Percentiles rank a stretch among this genome's conserved stretches.
Conservation (phyloP, 225 moss, liverwort and hornwort species). For the Neckera pumila region DNA sequence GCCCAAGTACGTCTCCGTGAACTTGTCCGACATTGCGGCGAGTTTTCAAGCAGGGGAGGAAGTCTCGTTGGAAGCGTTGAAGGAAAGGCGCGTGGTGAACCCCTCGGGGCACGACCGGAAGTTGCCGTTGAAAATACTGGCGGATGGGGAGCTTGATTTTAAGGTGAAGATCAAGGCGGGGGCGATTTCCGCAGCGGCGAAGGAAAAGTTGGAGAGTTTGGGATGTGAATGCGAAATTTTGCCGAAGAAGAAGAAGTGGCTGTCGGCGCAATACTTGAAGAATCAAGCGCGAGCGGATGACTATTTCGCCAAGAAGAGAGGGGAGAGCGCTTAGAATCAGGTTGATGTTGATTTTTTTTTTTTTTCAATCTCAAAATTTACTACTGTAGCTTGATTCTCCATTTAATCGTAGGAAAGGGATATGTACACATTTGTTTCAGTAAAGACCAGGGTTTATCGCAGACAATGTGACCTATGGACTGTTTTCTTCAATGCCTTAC, state of each 20-base stretch:
- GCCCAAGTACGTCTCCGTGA: slow-evolving; percentile 75
- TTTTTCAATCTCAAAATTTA: neutral
- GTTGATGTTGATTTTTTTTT: neutral
- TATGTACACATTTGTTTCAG: slow-evolving; percentile 20
- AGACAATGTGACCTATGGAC: neutral
- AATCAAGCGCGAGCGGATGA: slow-evolving; percentile 54
- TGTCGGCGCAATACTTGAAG: slow-evolving; percentile 28
- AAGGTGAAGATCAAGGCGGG: slow-evolving; percentile 80
- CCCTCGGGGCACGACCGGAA: slow-evolving; percentile 72
- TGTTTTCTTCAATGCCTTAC: neutral
- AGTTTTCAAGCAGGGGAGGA: slow-evolving; percentile 74
- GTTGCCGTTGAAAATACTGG: slow-evolving; percentile 74
- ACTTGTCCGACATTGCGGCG: slow-evolving; percentile 57
- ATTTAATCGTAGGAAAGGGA: slow-evolving; percentile 1
- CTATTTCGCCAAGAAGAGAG: slow-evolving; percentile 70
- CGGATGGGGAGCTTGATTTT: slow-evolving; percentile 60
- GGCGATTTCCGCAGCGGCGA: slow-evolving; percentile 60
- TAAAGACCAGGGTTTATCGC: slow-evolving; percentile 7
- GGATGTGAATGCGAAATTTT: slow-evolving; percentile 66
- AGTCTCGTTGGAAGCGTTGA: slow-evolving; percentile 62
- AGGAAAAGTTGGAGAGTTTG: slow-evolving; percentile 48
- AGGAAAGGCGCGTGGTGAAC: slow-evolving; percentile 64
- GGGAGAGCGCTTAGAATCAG: slow-evolving; percentile 15
- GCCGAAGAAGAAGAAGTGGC: slow-evolving; percentile 86
- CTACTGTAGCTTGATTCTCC: neutral